Base-by-base conservation (phyloP, 1,284 basidiomycete genomes). In the Trichosporon ovoides region DNA sequence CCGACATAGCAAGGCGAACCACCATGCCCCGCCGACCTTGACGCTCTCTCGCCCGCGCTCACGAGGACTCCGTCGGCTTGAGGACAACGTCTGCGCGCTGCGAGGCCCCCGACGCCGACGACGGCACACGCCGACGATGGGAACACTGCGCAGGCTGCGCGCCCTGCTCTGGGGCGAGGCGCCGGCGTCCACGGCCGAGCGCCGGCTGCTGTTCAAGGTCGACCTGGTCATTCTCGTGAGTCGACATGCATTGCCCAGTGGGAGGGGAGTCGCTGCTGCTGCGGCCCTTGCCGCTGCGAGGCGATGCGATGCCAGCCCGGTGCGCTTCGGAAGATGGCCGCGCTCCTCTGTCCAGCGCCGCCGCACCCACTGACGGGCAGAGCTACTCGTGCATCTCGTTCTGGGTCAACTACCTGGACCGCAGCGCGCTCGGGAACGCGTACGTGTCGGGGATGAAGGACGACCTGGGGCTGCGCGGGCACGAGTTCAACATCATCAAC, bases 391-490 rank as follows among this genome's bases (percentile, higher is more conserved):
- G 38, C 34, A 48, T 46, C 38, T 46, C 52, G 38, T 53, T 53
- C 54, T 55, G 48, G 22, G 28, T 49, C 43, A 55, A 55, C 34
- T 49, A 55, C 36, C 35, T 55, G 4, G 54, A 55, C 46, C 54
- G 46, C 13, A 35, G 43, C 22, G 35, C 34, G 7, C 18, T 56
- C 24, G 19, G 24, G 24, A 56, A 56, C 19, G 55, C 55, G 13
- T 56, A 50, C 36, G 38, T 59, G 31, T 34, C 58, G 16, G 58
- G 58, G 16, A 59, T 59, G 58, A 31, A 56, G 20, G 53, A 56
- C 40, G 58, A 56, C 12, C 51, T 52, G 19, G 18, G 20, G 33
- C 24, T 60, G 33, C 19, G 12, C 19, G 55, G 50, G 3, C 46
- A 52, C 28, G 16, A 60, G 20, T 31, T 52, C 19, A 59, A 43